A percentile compares a stretch with the other conserved stretches of the same genome.
phyloP scores from a whole-genome alignment of 2,329 filamentous ascomycete species.

The Aspergillus sp. region DNA sequence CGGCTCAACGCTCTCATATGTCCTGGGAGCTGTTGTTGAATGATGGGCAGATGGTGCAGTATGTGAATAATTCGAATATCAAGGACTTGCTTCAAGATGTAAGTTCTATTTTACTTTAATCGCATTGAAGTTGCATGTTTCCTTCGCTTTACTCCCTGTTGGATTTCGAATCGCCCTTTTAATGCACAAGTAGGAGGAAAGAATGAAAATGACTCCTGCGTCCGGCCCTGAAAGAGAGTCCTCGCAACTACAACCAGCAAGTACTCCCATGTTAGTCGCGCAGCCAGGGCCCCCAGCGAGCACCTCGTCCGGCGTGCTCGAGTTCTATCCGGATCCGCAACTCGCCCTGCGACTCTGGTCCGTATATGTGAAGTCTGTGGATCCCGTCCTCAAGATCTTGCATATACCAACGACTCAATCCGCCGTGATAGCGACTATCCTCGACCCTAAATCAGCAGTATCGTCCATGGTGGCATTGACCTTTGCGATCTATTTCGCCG shows the following conservation, averaged over 20 bases:
- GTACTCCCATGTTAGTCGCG: background rate
- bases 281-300: background rate
- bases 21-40: background rate
- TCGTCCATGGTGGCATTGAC: background rate
- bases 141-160: background rate
- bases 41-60: background rate
- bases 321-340: background rate
- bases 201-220: background rate
- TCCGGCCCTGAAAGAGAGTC: background rate
- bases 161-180: background rate
- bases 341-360: background rate
- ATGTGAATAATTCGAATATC: background rate
- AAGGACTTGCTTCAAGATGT: background rate
- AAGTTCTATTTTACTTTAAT: background rate
- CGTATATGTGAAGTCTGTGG: background rate
- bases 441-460: background rate
- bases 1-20: background rate
- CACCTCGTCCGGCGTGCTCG: background rate
- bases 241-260: background rate
- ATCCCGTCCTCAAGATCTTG: background rate
- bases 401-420: constrained; percentile 1
- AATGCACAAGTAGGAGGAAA: background rate
- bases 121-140: too few relatives aligned
- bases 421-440: background rate
- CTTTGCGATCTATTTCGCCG: constrained; percentile 2